Percentiles rank a stretch among this genome's conserved stretches.
phyloP scores from a whole-genome alignment of 2,329 filamentous ascomycete genomes.

The Fusarium abutilonis region DNA sequence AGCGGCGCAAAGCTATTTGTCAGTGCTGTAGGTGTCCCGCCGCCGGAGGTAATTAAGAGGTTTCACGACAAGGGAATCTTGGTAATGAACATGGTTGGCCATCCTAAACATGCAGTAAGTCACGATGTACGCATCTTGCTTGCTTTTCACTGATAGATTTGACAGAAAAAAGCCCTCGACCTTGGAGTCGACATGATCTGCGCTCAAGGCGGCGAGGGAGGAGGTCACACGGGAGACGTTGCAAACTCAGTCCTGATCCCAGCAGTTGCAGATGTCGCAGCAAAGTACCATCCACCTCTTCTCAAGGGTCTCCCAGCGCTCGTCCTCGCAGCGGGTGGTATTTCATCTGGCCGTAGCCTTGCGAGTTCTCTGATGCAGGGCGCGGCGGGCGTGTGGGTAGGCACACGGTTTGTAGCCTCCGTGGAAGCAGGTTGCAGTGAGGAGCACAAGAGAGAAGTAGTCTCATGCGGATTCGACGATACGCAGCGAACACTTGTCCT shows the following conservation, averaged over 20 bases:
- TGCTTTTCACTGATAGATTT: slow-evolving; percentile 12
- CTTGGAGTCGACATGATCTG: slow-evolving; percentile 91
- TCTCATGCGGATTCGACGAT: slow-evolving; percentile 79
- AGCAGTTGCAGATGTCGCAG: slow-evolving; percentile 84
- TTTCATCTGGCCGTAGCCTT: slow-evolving; percentile 82
- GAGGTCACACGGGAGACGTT: slow-evolving; percentile 90
- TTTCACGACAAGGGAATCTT: slow-evolving; percentile 83
- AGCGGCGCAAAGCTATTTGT: slow-evolving; percentile 89
- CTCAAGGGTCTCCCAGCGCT: slow-evolving; percentile 76
- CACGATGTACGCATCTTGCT: not conserved
- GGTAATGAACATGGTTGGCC: slow-evolving; percentile 98
- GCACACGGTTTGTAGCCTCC: slow-evolving; percentile 88
- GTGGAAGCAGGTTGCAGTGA: slow-evolving; percentile 82
- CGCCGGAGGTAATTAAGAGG: slow-evolving; percentile 74
- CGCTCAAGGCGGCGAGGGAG: slow-evolving; percentile 91
- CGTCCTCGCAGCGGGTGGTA: slow-evolving; percentile 89
- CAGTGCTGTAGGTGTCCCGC: slow-evolving; percentile 87
- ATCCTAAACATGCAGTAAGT: slow-evolving; percentile 82
- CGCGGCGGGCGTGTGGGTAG: slow-evolving; percentile 90
- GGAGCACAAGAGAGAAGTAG: slow-evolving; percentile 85
- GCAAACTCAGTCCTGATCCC: slow-evolving; percentile 88
- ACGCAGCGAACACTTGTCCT: slow-evolving; percentile 86
- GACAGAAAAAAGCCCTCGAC: slow-evolving; percentile 75
- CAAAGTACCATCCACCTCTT: slow-evolving; percentile 72
- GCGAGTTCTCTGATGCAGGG: slow-evolving; percentile 88